Evolutionary conservation across 352 stramenopile species (phyloP), one percentile per base, ranked within the genome.

Genomic region (Pythium monospermum): DNA sequence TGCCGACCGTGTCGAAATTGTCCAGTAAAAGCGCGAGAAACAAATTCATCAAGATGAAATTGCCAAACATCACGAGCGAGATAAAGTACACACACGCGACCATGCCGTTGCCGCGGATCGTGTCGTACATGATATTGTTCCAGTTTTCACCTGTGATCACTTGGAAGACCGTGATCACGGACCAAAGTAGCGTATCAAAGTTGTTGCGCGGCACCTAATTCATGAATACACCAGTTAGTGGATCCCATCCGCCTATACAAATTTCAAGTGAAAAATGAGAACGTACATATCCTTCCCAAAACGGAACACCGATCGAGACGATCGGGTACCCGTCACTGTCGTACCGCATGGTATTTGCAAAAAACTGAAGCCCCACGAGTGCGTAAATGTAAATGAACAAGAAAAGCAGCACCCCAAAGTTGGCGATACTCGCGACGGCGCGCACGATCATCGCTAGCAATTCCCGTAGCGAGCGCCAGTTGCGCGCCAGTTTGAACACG

Each of bases 331-430:
- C 94, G 28, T 88, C 68, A 15, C 45, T 49, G 53, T 97, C 91
- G 61, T 97, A 98, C 27, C 90, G 83, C 62, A 98, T 87, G 19
- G 87, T 91, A 64, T 98, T 98, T 0, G 87, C 86, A 67, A 98
- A 98, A 42, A 98, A 91, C 78, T 91, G 90, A 21, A 96, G 70
- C 1, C 90, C 89, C 11, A 97, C 51, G 26, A 98, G 69, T 23
- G 87, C 78, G 60, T 96, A 97, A 39, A 98, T 97, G 62, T 96
- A 98, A 48, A 98, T 94, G 61, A 98, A 98, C 16, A 98, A 71
- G 46, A 96, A 82, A 8, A 99, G 71, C 6, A 99, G 81, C 33
- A 98, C 72, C 0, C 65, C 85, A 52, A 98, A 98, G 65, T 98
- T 98, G 5, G 68, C 70, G 33, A 98, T 94, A 28, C 97, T 96